Percentiles rank a stretch among this genome's conserved stretches.
phyloP scores from a whole-genome alignment of 495 filamentous ascomycete genomes.

The Neurospora sublineolata region DNA sequence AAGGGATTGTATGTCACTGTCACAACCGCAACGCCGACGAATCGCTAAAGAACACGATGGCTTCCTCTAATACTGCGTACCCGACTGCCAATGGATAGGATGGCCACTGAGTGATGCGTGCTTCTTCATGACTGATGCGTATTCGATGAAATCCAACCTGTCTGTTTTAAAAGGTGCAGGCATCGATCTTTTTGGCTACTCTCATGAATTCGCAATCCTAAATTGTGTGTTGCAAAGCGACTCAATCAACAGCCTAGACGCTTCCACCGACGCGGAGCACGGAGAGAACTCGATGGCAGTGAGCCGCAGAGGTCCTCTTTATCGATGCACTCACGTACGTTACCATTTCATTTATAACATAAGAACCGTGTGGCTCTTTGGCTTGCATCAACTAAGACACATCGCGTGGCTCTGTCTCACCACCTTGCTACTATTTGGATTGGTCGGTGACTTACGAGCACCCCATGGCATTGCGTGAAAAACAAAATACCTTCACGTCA shows the following conservation, averaged over 20 bases:
- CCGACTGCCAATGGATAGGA: background rate
- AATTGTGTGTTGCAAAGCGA: background rate
- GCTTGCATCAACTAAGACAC: background rate
- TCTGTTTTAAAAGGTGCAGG: background rate
- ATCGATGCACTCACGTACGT: background rate
- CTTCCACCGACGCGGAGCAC: background rate
- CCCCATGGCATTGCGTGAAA: background rate
- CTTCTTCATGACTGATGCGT: background rate
- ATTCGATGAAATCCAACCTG: background rate
- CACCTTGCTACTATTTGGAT: background rate
- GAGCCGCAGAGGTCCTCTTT: background rate
- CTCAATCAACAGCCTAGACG: background rate
- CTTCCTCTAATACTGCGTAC: background rate
- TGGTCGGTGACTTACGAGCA: background rate
- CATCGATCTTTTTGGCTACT: background rate
- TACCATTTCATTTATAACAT: too few species aligned
- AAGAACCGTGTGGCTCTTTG: too few species aligned
- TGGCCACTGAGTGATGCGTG: background rate
- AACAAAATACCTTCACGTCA: background rate
- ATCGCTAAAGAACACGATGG: conserved; percentile 5
- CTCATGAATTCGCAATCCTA: background rate
- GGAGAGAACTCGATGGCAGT: background rate
- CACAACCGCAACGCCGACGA: conserved; percentile 1
- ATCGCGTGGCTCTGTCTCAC: background rate
- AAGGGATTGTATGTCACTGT: background rate